Evolutionary conservation across 1,284 basidiomycete genomes (phyloP), one percentile per base, ranked within the genome.

Genomic region (Bjerkandera adusta): DNA sequence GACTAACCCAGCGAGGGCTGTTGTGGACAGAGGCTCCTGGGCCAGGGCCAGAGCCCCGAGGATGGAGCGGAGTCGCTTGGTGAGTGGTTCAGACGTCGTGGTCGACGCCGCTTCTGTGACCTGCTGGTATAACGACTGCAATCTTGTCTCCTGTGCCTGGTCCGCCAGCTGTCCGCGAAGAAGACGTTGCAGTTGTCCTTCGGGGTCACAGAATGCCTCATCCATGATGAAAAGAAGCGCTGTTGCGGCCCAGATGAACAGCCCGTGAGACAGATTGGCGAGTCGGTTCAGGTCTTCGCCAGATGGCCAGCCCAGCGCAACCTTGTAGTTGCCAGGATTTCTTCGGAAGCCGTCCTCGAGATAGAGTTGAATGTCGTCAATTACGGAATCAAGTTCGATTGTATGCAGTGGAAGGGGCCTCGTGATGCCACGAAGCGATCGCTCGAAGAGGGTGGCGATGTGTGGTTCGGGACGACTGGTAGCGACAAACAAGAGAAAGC

Each of bases 401-500:
- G 24, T 11, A n/a, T 24, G 36, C 6, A 3, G 22, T 13, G 4
- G 12, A 25, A 15, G 3, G n/a, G n/a, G n/a, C n/a, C n/a, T 26
- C 16, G 15, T 15, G 10, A n/a, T 12, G 24, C 24, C 36, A 7
- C 36, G 21, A 26, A n/a, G 15, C 8, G 36, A 7, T 8, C 5
- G 11, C 4, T 18, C 49, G 29, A 61, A 58, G 12, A 46, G 47
- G 2, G 18, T 18, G 3, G 29, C 44, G n/a, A 62, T 57, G 12
- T 56, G 29, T 5, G 21, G 27, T 21, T 57, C 58, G 4, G 63
- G 62, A 11, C 63, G 48, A 27, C 62, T 60, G 3, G 63, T 63
- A 22, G 62, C 45, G 21, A 63, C 25, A 25, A 63, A 55, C 26
- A 47, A 47, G 25, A 38, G 20, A 10, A n/a, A 25, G 36, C n/a